A percentile compares a stretch with the other conserved stretches of the same genome.
Evolutionary conservation across 148 eudicot genomes (phyloP).

Genomic region (Drosera capensis): DNA sequence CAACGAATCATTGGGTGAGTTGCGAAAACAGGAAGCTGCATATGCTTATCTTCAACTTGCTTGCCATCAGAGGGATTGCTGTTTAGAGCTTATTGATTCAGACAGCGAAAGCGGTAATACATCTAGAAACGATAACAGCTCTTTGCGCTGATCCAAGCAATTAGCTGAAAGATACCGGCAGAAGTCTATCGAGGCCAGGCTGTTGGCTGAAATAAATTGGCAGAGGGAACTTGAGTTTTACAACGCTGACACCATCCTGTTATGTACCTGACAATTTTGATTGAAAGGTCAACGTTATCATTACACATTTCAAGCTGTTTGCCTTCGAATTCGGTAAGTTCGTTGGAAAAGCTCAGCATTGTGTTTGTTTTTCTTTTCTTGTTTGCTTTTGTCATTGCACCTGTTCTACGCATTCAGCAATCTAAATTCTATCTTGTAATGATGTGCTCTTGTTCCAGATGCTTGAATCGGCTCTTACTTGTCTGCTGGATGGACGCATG

Average conservation of each 20-base stretch:
- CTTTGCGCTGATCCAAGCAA: constrained; percentile 57
- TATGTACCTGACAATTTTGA: constrained; percentile 60
- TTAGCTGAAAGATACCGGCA: constrained; percentile 96
- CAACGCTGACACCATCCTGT: constrained; percentile 50
- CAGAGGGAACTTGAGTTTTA: constrained; percentile 64
- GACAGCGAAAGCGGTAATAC: constrained; percentile 24
- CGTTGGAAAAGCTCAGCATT: not conserved
- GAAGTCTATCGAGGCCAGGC: too few species aligned
- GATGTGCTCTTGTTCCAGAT: constrained; percentile 22
- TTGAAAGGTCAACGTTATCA: constrained; percentile 51
- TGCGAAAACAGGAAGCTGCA: constrained; percentile 84
- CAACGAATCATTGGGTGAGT: constrained; percentile 79
- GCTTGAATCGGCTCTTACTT: constrained; percentile 68
- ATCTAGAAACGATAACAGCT: constrained; percentile 33
- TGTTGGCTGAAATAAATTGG: too few species aligned
- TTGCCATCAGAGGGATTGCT: constrained; percentile 70
- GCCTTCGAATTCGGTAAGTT: constrained; percentile 48
- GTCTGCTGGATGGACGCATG: constrained; percentile 61
- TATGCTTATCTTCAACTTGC: constrained; percentile 88
- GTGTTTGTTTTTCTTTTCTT: not conserved
- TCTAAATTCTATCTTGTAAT: not conserved
- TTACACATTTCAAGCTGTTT: constrained; percentile 36
- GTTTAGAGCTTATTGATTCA: constrained; percentile 51
- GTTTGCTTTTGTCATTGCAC: not conserved
- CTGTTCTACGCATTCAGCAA: not conserved